phyloP scores from a whole-genome alignment of 148 eudicot genomes.

The Cornus kousa region DNA sequence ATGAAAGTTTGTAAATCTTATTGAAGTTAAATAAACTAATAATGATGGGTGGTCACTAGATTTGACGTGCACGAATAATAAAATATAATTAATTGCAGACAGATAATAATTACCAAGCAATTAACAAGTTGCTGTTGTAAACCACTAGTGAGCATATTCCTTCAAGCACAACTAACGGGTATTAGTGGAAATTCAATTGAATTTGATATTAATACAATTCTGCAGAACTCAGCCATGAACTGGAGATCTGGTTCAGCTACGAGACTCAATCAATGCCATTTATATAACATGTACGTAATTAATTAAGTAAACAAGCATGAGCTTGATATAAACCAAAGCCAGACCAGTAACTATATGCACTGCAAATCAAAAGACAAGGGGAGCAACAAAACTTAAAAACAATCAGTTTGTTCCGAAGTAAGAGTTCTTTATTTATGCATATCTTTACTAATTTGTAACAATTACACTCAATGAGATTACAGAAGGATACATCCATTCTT shows the following conservation, averaged over 20 bases:
- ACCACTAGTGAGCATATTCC: too few species aligned
- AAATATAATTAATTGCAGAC: too few species aligned
- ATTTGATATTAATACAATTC: too few species aligned
- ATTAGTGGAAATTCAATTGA: too few species aligned
- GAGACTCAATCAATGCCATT: not conserved
- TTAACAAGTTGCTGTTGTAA: too few species aligned
- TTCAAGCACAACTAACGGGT: too few species aligned
- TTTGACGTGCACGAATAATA: too few species aligned
- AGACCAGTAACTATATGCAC: not conserved
- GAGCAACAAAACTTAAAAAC: not conserved
- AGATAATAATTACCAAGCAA: too few species aligned
- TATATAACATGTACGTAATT: not conserved
- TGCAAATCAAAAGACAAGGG: not conserved
- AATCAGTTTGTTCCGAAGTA: not conserved
- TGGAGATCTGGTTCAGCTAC: too few species aligned
- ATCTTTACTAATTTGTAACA: not conserved
- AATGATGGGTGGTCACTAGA: too few species aligned
- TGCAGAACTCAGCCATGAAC: not conserved
- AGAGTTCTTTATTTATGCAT: not conserved
- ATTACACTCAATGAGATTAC: not conserved
- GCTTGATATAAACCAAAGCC: not conserved
- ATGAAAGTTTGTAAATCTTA: too few species aligned
- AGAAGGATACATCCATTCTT: slow-evolving; percentile 9
- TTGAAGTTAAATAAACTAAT: too few species aligned
- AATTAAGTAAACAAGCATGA: not conserved